Conservation (phyloP, 768 basidiomycete genomes). For the Imleria badia region DNA sequence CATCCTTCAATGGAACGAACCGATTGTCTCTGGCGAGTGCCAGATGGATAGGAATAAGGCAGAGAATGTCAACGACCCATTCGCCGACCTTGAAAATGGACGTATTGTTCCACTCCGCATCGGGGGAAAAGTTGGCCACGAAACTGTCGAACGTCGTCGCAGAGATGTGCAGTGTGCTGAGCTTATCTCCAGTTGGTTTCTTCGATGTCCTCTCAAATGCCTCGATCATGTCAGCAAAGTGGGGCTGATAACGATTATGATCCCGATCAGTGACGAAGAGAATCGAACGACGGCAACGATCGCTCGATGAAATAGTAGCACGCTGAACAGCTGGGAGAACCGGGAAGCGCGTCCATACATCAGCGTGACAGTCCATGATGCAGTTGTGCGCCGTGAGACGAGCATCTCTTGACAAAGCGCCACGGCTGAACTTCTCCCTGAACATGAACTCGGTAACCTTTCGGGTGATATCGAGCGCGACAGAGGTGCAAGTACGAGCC, state of each 20-base stretch:
- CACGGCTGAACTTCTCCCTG: conserved; percentile 38
- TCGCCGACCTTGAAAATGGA: conserved; percentile 51
- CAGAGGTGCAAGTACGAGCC: conserved; percentile 38
- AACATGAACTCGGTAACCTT: conserved; percentile 61
- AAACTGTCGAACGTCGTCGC: conserved; percentile 31
- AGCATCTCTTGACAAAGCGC: conserved; percentile 16
- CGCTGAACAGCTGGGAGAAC: conserved; percentile 52
- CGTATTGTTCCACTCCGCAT: conserved; percentile 19
- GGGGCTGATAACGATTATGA: conserved; percentile 34
- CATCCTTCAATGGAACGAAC: conserved; percentile 61
- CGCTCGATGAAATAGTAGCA: conserved; percentile 37
- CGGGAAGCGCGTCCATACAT: conserved; percentile 61
- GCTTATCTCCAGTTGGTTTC: conserved; percentile 49
- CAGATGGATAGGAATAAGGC: conserved; percentile 64
- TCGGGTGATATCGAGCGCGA: conserved; percentile 52
- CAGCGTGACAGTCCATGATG: conserved; percentile 52
- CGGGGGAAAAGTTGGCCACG: background rate
- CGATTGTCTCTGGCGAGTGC: conserved; percentile 60
- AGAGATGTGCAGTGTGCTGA: conserved; percentile 38
- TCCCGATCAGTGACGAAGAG: conserved; percentile 43
- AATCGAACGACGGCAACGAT: conserved; percentile 36
- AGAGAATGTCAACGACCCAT: conserved; percentile 61
- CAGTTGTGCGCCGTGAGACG: conserved; percentile 42
- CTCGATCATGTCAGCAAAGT: conserved; percentile 46
- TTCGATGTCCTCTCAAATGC: conserved; percentile 48